phyloP scores from a whole-genome alignment of 2,329 filamentous ascomycete species.

The Trichoderma atroviride region DNA sequence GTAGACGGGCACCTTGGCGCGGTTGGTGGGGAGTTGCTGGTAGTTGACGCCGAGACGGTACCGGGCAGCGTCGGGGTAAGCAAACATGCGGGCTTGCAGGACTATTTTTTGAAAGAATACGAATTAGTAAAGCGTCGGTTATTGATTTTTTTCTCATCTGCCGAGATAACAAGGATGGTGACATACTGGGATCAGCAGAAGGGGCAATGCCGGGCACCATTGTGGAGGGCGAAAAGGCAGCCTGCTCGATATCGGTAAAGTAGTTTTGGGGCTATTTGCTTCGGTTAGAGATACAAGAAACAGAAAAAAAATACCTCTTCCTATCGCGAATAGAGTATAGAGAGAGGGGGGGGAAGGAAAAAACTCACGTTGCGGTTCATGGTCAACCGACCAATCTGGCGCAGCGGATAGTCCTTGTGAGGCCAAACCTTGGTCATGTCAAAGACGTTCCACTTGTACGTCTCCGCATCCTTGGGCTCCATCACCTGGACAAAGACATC shows the following conservation, averaged over 20 bases:
- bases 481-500: slow-evolving; percentile 58
- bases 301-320: neutral
- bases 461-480: slow-evolving; percentile 53
- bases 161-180: neutral
- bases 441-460: slow-evolving; percentile 61
- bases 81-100: slow-evolving; percentile 53
- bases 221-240: slow-evolving; percentile 53
- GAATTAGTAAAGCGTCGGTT: neutral
- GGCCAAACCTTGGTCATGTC: slow-evolving; percentile 75
- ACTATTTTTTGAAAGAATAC: slow-evolving; percentile 30
- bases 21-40: slow-evolving; percentile 49
- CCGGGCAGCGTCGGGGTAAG: slow-evolving; percentile 53
- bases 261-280: slow-evolving; percentile 51
- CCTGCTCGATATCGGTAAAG: slow-evolving; percentile 54
- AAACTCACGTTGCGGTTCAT: slow-evolving; percentile 68
- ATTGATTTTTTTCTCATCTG: neutral
- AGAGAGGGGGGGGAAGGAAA: neutral
- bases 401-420: slow-evolving; percentile 67
- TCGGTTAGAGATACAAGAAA: neutral
- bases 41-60: slow-evolving; percentile 57
- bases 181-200: slow-evolving; percentile 46
- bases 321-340: neutral
- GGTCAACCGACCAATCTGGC: slow-evolving; percentile 66
- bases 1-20: slow-evolving; percentile 28
- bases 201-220: slow-evolving; percentile 55